Evolutionary conservation across 1,284 basidiomycete genomes (phyloP).

Genomic region (Ceraceosorus guamensis): DNA sequence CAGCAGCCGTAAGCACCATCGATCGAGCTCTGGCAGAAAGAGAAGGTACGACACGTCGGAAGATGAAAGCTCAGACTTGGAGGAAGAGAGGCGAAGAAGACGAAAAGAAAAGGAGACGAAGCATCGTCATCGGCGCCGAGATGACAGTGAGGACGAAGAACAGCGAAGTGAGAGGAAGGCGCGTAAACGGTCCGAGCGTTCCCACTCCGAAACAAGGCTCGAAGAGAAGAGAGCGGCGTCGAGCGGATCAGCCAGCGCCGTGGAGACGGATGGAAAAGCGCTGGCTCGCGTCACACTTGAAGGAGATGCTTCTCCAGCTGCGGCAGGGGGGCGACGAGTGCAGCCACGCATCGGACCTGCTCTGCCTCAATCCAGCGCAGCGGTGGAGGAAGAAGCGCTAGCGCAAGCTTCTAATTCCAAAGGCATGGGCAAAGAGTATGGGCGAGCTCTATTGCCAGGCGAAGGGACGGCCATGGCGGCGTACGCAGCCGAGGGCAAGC

Average conservation of each 20-base stretch:
- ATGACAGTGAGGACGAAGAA: neutral
- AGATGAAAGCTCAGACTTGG: neutral
- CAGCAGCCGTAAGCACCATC: conserved; percentile 4
- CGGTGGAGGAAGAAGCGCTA: conserved; percentile 2
- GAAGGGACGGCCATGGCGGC: conserved; percentile 96
- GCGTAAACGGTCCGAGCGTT: neutral
- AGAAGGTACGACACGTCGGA: neutral
- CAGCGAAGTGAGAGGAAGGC: neutral
- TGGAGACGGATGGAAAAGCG: conserved; percentile 12
- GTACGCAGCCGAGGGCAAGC: conserved; percentile 78
- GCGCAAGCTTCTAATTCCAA: no score
- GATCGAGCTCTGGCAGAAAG: neutral
- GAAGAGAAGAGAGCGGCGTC: conserved; percentile 2
- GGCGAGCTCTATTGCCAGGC: conserved; percentile 77
- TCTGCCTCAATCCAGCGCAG: conserved; percentile 14
- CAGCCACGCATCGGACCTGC: conserved; percentile 11
- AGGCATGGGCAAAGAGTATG: conserved; percentile 55
- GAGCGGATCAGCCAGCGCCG: conserved; percentile 1
- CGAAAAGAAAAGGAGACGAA: conserved; percentile 6
- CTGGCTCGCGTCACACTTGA: conserved; percentile 3
- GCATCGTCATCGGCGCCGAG: neutral
- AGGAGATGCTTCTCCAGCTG: neutral
- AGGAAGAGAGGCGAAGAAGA: conserved; percentile 7
- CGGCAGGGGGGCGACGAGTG: neutral
- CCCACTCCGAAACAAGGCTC: neutral